Evolutionary conservation across 768 basidiomycete genomes (phyloP), one percentile per base, ranked within the genome.

Genomic region (Mycena crocata): DNA sequence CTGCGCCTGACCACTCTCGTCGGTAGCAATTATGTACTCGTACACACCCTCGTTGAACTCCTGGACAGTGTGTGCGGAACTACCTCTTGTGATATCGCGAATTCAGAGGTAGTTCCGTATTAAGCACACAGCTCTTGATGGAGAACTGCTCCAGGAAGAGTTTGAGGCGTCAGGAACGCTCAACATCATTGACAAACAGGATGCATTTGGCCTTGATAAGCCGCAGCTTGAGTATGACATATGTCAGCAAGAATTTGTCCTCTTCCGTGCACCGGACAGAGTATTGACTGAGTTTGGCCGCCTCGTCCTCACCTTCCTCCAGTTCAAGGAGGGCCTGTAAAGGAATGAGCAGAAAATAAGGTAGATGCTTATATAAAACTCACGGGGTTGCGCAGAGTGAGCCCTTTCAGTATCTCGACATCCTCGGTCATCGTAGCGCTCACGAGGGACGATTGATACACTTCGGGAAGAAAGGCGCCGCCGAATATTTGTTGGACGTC

Each of bases 31-130:
- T 68, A 99, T 95, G 77, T 99, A 98, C 76, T 99, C 96, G 72
- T 98, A 99, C 10, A 98, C 94, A 2, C 98, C 98, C 72, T 94
- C 93, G 79, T 99, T 99, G 75, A 99, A 99, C 78, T 98, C 98
- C 72, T 99, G 96, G 1, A 99, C 98, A 2, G 92, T 92, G 74
- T n/a, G n/a, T n/a, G n/a, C n/a, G n/a, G n/a, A n/a, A n/a, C n/a
- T n/a, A n/a, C n/a, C n/a, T n/a, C n/a, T n/a, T n/a, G 74, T 99
- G 98, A 74, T 96, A 90, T 91, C 97, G 88, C 23, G 96, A 98
- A 75, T 98, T 98, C 60, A 99, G 80, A 0, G 98, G 98, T 32
- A 99, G 81, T 79, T 99, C 98, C 17, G 95, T 93, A 74, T 99
- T 98, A 28, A 99, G 85, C 1, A 99, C 96, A 71, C 97, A 98